These are phyloP conservation scores for Aspergillus flavus DNA, from an alignment of 2,329 filamentous ascomycete genomes.

Conservation along the genomic window DNA sequence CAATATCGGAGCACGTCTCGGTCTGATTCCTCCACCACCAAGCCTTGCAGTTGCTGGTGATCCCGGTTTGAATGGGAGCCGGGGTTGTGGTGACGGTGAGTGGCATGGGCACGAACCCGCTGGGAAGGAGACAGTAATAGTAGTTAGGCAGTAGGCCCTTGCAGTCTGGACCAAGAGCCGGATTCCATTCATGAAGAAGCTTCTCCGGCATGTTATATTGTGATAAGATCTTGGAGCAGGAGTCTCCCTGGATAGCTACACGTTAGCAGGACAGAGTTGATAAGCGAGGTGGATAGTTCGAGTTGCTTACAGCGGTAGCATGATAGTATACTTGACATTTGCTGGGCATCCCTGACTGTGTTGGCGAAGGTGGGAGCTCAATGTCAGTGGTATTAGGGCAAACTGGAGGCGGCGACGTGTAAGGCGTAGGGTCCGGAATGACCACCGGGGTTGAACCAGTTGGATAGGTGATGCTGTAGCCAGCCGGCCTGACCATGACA, in stretches of 20 bases:
- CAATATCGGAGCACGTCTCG: neutral
- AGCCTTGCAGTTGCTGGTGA: neutral
- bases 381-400: neutral
- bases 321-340: conserved; percentile 10
- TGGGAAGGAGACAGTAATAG: conserved; percentile 18
- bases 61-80: neutral
- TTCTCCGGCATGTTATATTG: conserved; percentile 3
- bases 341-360: conserved; percentile 6
- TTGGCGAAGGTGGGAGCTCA: conserved; percentile 3
- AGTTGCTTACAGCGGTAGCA: conserved; percentile 5
- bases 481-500: neutral
- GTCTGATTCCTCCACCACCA: neutral
- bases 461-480: conserved; percentile 5
- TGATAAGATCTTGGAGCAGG: conserved; percentile 10
- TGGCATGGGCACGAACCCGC: conserved; percentile 1
- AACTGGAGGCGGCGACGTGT: neutral
- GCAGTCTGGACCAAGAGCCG: conserved; percentile 14
- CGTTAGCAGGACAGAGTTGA: neutral
- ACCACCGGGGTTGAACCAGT: neutral
- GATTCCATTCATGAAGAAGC: conserved; percentile 14
- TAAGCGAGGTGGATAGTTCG: too few species aligned
- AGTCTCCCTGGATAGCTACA: conserved; percentile 5
- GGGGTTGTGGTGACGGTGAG: conserved; percentile 10
- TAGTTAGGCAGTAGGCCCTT: conserved; percentile 7
- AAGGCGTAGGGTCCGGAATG: neutral